These are phyloP conservation scores for Sugiyamaella marilandica DNA, from an alignment of 805 yeast species.

Conservation along the genomic window DNA sequence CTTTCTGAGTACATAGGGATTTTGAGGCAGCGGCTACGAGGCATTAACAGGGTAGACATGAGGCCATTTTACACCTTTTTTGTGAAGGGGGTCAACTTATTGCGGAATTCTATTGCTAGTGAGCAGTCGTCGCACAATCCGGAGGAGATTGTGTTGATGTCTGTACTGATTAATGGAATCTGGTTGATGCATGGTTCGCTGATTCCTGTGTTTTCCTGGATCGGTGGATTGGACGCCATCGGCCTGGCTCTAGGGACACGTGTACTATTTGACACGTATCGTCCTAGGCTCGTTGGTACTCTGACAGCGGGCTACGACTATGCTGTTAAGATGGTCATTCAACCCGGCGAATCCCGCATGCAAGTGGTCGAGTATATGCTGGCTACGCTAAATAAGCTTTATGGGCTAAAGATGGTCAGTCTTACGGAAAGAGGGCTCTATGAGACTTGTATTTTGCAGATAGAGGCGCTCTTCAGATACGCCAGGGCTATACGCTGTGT, in stretches of 20 bases:
- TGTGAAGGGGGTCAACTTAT: not conserved
- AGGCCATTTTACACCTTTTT: not conserved
- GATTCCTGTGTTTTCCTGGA: conserved; percentile 2
- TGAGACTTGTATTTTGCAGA: not conserved
- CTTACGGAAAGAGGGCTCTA: not conserved
- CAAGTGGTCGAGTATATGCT: not conserved
- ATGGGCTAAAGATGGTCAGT: not conserved
- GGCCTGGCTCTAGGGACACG: conserved; percentile 1
- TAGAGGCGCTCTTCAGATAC: not conserved
- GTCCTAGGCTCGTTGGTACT: not conserved
- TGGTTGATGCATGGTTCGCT: not conserved
- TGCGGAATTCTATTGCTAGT: conserved; percentile 4
- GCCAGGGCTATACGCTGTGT: not conserved
- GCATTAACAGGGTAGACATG: not conserved
- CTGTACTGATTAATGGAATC: not conserved
- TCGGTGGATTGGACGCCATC: conserved; percentile 3
- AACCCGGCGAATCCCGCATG: not conserved
- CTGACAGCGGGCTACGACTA: not conserved
- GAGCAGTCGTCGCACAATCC: conserved; percentile 3
- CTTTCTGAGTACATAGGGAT: not conserved
- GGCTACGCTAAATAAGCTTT: not conserved
- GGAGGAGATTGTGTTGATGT: conserved; percentile 2
- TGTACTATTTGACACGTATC: not conserved
- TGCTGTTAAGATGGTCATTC: not conserved
- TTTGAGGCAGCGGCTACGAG: not conserved